Evolutionary conservation across 306 rosid species (phyloP).

Genomic region (Calophaca sinica): DNA sequence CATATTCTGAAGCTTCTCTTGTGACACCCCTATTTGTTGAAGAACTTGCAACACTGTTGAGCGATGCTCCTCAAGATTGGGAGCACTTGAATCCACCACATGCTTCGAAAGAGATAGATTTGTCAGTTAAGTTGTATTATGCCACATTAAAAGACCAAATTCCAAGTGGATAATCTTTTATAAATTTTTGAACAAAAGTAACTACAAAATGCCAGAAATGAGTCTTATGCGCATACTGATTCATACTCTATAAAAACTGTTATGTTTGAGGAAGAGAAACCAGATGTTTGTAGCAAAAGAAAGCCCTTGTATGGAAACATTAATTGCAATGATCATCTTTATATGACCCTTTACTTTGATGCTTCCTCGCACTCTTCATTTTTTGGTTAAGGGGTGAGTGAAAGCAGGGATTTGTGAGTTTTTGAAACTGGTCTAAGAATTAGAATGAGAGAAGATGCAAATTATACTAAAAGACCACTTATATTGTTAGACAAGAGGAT

Average conservation of each 20-base stretch:
- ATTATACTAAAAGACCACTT: neutral
- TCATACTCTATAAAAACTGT: neutral
- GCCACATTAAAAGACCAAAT: constrained; percentile 20
- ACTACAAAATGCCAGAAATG: neutral
- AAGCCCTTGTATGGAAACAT: too few species aligned
- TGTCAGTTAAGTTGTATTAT: constrained; percentile 29
- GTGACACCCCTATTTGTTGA: constrained; percentile 83
- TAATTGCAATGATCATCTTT: too few species aligned
- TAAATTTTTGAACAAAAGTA: neutral
- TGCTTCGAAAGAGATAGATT: constrained; percentile 64
- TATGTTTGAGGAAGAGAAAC: too few species aligned
- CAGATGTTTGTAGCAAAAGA: too few species aligned
- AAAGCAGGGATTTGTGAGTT: neutral
- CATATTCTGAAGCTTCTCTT: constrained; percentile 85
- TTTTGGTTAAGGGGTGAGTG: too few species aligned
- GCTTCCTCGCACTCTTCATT: too few species aligned
- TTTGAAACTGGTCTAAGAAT: constrained; percentile 14
- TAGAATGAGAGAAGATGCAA: constrained; percentile 25
- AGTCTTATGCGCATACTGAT: neutral
- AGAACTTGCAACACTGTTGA: constrained; percentile 84
- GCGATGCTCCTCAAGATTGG: constrained; percentile 93
- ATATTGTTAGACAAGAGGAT: too few species aligned
- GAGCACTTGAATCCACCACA: constrained; percentile 93
- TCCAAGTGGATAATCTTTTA: neutral
- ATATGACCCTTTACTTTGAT: too few species aligned